Percentiles rank a stretch among this genome's conserved stretches.
Conservation (phyloP, 2,329 filamentous ascomycete genomes). For the Sodiomyces alkalinus region DNA sequence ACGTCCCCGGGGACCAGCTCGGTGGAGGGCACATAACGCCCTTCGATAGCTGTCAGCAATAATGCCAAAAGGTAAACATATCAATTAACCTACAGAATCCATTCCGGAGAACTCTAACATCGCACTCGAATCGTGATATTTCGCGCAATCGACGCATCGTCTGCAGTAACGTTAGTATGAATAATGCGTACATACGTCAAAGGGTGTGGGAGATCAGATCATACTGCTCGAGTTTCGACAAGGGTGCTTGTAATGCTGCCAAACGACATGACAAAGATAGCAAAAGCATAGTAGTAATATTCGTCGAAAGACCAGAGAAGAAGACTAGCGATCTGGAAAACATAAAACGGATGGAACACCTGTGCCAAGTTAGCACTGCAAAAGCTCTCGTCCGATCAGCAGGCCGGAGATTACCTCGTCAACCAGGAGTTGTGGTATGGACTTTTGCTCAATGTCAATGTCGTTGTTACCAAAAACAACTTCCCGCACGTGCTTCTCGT, state of each 20-base stretch:
- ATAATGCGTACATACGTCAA: no score
- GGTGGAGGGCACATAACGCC: constrained; percentile 71
- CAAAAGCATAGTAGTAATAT: constrained; percentile 94
- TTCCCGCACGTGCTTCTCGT: constrained; percentile 72
- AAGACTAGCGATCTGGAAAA: constrained; percentile 92
- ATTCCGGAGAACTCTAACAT: constrained; percentile 81
- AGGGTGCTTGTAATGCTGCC: constrained; percentile 84
- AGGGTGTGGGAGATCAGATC: constrained; percentile 12
- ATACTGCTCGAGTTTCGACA: constrained; percentile 70
- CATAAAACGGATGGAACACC: constrained; percentile 94
- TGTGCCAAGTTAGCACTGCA: constrained; percentile 18
- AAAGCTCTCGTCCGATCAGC: not conserved
- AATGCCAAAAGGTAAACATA: not conserved
- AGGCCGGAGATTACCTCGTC: constrained; percentile 52
- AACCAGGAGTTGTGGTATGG: constrained; percentile 63
- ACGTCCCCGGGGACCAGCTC: constrained; percentile 92
- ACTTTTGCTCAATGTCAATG: constrained; percentile 89
- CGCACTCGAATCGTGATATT: constrained; percentile 88
- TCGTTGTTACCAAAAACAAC: constrained; percentile 79
- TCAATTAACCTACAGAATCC: constrained; percentile 71
- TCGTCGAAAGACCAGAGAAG: constrained; percentile 88
- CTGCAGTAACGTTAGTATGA: constrained; percentile 15
- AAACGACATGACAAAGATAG: constrained; percentile 88
- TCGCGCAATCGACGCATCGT: constrained; percentile 86
- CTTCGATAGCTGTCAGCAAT: constrained; percentile 22